A percentile compares a stretch with the other conserved stretches of the same genome.
phyloP scores from a whole-genome alignment of 345 rosid species.

The Ailanthus altissimus region DNA sequence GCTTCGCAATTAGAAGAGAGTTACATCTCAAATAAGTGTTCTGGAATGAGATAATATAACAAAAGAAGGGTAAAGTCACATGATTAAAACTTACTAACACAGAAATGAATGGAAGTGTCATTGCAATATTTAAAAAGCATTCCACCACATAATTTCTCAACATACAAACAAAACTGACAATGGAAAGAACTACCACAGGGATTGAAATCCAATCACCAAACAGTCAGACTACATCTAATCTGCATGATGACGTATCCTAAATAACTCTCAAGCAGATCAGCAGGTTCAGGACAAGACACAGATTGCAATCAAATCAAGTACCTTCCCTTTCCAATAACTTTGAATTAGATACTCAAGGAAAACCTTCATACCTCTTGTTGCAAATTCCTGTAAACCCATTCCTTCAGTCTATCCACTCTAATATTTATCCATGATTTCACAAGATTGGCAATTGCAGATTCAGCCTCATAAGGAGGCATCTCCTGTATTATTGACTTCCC shows the following conservation, averaged over 20 bases:
- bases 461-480: constrained; percentile 98
- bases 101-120: not conserved
- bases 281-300: not conserved
- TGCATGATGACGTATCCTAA: not conserved
- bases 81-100: not conserved
- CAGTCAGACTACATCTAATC: not conserved
- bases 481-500: constrained; percentile 94
- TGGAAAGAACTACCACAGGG: not conserved
- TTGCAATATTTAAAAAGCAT: not conserved
- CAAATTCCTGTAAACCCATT: constrained; percentile 83
- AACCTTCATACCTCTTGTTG: constrained; percentile 70
- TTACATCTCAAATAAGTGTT: constrained; percentile 15
- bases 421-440: constrained; percentile 81
- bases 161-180: not conserved
- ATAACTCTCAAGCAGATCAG: constrained; percentile 13
- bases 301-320: not conserved
- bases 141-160: not conserved
- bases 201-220: not conserved
- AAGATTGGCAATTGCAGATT: constrained; percentile 68
- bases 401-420: constrained; percentile 78
- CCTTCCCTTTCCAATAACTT: not conserved
- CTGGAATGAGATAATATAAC: not conserved
- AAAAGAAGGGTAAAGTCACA: not conserved
- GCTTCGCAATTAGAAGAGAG: not conserved
- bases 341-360: not conserved